Base-by-base conservation (phyloP, 257 asterid genomes). In the Salvia hispanica region DNA sequence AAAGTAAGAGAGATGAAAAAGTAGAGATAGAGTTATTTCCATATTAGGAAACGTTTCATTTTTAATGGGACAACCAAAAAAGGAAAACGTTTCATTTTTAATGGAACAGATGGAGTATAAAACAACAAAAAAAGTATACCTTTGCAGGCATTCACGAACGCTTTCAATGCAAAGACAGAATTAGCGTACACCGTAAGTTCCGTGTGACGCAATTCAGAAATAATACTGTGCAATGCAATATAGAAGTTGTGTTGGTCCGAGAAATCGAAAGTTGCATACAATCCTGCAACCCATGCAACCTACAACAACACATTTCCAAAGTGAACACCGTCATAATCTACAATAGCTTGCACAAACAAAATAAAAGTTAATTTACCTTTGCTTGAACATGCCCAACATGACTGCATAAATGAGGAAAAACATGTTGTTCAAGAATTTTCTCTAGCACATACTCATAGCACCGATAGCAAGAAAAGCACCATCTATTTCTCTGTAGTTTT, bases 211-310 rank as follows among this genome's bases (percentile, higher is more conserved):
- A 94, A 91, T 64, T 98, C 99, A 75, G 95, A 81, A 80, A 94
- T 96, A 81, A 94, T 91, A 34, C 96, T 75, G 63, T 81, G 96
- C 78, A 94, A 76, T 43, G 98, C 96, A 66, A 83, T 82, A 53
- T 95, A 88, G 81, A 91, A 94, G 82, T 89, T 94, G 65, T 83
- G 87, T 46, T 94, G 87, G 61, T 91, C 93, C 3, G 93, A 75
- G 81, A 94, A 94, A 66, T 64, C 85, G 70, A 94, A 67, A 69
- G 85, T 95, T 43, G 99, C 99, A 77, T 94, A 94, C 79, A 91
- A 96, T 68, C 99, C 98, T 13, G 99, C 96, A 84, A 94, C 99
- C 99, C 99, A 94, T 34, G 99, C 98, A 25, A 98, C 98, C 99
- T 94, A 76, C 58, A 72, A 77, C 66, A 58, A 64, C 59, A 67